Conservation (phyloP, 805 yeast species). For the Helenozyma baotianmanensis region DNA sequence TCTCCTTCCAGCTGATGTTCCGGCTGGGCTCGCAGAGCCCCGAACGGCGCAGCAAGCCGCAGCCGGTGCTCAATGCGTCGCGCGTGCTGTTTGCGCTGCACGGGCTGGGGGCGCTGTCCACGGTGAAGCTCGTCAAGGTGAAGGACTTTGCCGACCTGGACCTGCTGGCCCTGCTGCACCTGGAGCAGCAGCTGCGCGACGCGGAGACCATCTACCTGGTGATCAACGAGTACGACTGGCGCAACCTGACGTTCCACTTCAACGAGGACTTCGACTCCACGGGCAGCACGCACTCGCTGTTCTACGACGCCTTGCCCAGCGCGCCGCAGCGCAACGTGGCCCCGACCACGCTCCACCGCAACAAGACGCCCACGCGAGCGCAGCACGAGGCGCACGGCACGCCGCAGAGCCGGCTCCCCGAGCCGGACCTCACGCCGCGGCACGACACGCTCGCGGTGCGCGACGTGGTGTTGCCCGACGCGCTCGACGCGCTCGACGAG, state of each 20-base stretch:
- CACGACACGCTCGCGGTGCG: not conserved
- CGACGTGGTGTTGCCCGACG: not conserved
- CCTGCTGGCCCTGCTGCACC: slow-evolving; percentile 11
- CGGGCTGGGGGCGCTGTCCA: not conserved
- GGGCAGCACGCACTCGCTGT: no score
- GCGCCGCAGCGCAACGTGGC: no score
- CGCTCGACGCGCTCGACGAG: not conserved
- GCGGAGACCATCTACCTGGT: slow-evolving; percentile 30
- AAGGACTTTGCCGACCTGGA: slow-evolving; percentile 39
- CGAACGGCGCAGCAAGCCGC: slow-evolving; percentile 2
- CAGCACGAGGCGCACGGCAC: no score
- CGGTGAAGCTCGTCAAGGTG: slow-evolving; percentile 12
- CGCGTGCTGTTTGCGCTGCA: slow-evolving; percentile 4
- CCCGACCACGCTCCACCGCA: no score
- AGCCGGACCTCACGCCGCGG: slow-evolving; percentile 3
- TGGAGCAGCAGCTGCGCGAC: slow-evolving; percentile 13
- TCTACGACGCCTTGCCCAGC: no score
- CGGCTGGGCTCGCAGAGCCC: slow-evolving; percentile 6
- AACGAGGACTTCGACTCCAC: slow-evolving; percentile 6
- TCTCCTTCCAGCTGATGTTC: slow-evolving; percentile 3
- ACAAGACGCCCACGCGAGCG: no score
- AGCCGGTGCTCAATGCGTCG: slow-evolving; percentile 5
- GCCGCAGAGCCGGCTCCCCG: slow-evolving; percentile 2
- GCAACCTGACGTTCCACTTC: slow-evolving; percentile 8
- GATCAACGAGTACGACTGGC: slow-evolving; percentile 23